Evolutionary conservation across 2,329 filamentous ascomycete species (phyloP), one percentile per base, ranked within the genome.

Genomic region (Zymoseptoria brevis): DNA sequence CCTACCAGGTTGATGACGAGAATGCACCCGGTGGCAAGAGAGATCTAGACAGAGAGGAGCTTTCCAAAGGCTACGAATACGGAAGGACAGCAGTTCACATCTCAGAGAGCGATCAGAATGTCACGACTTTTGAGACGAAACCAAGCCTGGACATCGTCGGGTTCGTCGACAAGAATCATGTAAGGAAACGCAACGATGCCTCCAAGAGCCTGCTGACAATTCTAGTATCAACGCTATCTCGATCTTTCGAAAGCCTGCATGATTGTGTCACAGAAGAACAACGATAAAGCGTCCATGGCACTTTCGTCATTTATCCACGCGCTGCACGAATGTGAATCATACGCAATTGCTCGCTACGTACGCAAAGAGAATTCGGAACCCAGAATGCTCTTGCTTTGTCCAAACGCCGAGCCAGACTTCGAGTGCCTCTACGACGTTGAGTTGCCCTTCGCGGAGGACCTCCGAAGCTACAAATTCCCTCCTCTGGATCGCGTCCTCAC

Each of bases 1-100:
- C 84, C 1, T 99, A 97, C 74, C 87, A 87, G 68, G 83, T 97
- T 60, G 83, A 87, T 45, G 89, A 96, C 62, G 82, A 87, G 4
- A 78, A 82, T 48, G 86, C 85, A 0, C 85, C 87, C 0, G 90
- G 89, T 16, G 88, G 89, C 11, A 96, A 93, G 75, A 82, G 81
- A 57, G 90, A 96, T 56, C 86, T 99, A 24, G 84, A 88, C 26
- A 85, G 85, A 59, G 91, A 96, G 13, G 84, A 90, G 16, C 80
- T 99, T 45, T 90, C 90, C n/a, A 96, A 91, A 72, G 94, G 94
- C 0, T 99, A 93, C 69, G 87, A 90, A 69, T 99, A 99, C 71
- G 94, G 94, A 52, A 83, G 91, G 58, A 96, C 93, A 0, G 90
- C 89, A 2, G 93, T 99, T 1, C 87, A 88, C 65, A 96, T 99